These are phyloP conservation scores for Alternaria dauci DNA, from an alignment of 2,329 filamentous ascomycete species.

Conservation along the genomic window DNA sequence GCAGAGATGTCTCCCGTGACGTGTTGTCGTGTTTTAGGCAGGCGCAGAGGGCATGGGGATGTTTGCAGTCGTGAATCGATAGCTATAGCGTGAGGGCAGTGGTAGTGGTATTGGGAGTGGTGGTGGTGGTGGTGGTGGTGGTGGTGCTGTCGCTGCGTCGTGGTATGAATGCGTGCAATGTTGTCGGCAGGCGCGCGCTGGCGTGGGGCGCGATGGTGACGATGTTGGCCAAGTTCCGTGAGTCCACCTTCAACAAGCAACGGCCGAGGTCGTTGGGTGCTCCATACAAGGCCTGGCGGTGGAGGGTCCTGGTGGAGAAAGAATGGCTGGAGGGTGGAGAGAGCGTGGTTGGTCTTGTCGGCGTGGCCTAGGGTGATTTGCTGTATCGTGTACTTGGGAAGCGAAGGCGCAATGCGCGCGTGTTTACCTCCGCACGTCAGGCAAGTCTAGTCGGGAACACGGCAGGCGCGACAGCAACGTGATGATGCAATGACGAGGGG, in stretches of 20 bases:
- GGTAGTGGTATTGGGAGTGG: constrained; percentile 12
- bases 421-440: constrained; percentile 24
- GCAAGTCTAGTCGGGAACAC: constrained; percentile 25
- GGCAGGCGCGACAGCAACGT: constrained; percentile 18
- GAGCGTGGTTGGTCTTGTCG: constrained; percentile 23
- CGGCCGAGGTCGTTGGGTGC: constrained; percentile 30
- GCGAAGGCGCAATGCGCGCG: constrained; percentile 33
- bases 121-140: constrained; percentile 11
- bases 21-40: constrained; percentile 21
- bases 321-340: constrained; percentile 23
- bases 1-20: constrained; percentile 16
- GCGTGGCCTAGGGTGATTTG: constrained; percentile 38
- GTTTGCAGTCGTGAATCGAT: constrained; percentile 35
- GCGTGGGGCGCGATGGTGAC: constrained; percentile 13
- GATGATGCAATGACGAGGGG: constrained; percentile 29
- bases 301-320: constrained; percentile 19
- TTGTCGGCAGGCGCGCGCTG: constrained; percentile 28
- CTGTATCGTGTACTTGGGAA: constrained; percentile 26
- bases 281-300: constrained; percentile 48
- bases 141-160: constrained; percentile 16
- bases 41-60: constrained; percentile 32
- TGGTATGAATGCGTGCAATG: constrained; percentile 44
- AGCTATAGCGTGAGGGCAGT: constrained; percentile 32
- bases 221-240: constrained; percentile 26
- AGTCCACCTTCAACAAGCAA: constrained; percentile 47